Percentiles rank a stretch among this genome's conserved stretches.
phyloP scores from a whole-genome alignment of 257 asterid species.

The Vinca minor region DNA sequence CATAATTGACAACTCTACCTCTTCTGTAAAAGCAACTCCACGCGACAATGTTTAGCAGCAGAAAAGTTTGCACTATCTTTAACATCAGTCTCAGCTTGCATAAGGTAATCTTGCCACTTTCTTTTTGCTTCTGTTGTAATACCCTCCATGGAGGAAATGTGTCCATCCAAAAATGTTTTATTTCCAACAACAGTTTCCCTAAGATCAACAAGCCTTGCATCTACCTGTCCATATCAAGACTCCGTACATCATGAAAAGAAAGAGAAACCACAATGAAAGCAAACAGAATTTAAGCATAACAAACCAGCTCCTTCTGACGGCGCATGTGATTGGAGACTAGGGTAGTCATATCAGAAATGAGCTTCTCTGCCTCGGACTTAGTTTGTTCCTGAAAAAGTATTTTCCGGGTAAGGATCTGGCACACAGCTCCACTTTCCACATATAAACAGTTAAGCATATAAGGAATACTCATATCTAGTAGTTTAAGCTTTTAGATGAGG shows the following conservation, averaged over 20 bases:
- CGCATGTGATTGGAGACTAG: conserved; percentile 60
- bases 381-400: conserved; percentile 49
- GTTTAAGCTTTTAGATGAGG: neutral
- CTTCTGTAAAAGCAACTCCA: conserved; percentile 62
- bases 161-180: conserved; percentile 57
- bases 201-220: conserved; percentile 48
- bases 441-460: neutral
- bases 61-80: conserved; percentile 66
- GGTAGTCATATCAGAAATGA: conserved; percentile 64
- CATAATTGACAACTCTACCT: conserved; percentile 30
- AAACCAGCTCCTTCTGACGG: conserved; percentile 69
- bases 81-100: conserved; percentile 38
- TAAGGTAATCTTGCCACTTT: conserved; percentile 73
- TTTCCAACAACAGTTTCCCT: conserved; percentile 49
- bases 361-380: conserved; percentile 58
- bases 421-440: neutral
- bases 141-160: conserved; percentile 50
- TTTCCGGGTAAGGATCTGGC: conserved; percentile 14
- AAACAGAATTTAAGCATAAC: conserved; percentile 10
- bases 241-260: conserved; percentile 9
- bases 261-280: neutral
- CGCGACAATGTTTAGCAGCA: conserved; percentile 78
- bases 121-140: conserved; percentile 68
- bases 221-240: conserved; percentile 37
- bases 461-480: neutral